Evolutionary conservation across 352 stramenopile species (phyloP).

Genomic region (Aphanomyces stellatus): DNA sequence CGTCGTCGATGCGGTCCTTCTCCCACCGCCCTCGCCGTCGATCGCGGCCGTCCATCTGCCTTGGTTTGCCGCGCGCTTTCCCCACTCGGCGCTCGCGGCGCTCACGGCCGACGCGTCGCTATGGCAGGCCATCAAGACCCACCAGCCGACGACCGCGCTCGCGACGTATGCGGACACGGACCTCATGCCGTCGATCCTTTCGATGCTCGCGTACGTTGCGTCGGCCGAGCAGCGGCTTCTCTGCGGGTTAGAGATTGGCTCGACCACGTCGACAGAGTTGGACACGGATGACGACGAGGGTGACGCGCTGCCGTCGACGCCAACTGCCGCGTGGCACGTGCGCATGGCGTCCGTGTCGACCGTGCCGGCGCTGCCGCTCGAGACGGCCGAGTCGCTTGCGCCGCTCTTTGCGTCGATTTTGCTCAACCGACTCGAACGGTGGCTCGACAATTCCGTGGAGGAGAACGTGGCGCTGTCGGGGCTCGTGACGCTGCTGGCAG

Average conservation of each 20-base stretch:
- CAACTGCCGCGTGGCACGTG: conserved; percentile 32
- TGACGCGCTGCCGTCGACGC: conserved; percentile 23
- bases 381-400: neutral
- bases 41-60: conserved; percentile 35
- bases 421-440: conserved; percentile 57
- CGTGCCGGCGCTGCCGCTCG: neutral
- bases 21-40: conserved; percentile 15
- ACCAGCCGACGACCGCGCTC: neutral
- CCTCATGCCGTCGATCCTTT: conserved; percentile 19
- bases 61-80: conserved; percentile 76
- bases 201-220: conserved; percentile 75
- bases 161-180: neutral
- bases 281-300: conserved; percentile 22
- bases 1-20: conserved; percentile 43
- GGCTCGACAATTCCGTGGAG: conserved; percentile 75
- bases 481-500: conserved; percentile 57
- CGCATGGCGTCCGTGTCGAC: conserved; percentile 2
- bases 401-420: conserved; percentile 67
- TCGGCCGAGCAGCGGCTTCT: conserved; percentile 57
- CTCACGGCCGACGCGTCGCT: conserved; percentile 7
- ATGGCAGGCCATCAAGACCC: conserved; percentile 6
- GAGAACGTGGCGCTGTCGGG: conserved; percentile 77
- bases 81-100: conserved; percentile 51
- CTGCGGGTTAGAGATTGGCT: conserved; percentile 24
- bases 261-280: conserved; percentile 6